Base-by-base conservation (phyloP, 2,329 filamentous ascomycete species). In the Colletotrichum sojae region DNA sequence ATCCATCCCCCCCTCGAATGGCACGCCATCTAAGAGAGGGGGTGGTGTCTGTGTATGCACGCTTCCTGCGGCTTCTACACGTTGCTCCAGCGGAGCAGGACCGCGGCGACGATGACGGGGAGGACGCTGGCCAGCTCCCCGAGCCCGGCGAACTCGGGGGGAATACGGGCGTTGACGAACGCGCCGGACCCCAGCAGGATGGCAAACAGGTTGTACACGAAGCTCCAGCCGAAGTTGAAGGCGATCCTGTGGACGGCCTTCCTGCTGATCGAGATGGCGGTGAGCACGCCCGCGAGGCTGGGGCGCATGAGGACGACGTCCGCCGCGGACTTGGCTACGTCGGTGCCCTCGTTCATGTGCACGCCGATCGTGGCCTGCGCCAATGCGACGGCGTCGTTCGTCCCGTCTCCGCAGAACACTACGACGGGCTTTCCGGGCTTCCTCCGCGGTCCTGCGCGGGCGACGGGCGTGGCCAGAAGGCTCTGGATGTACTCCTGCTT, bases 351-450 rank as follows among this genome's bases (percentile, higher is more conserved):
- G 67, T 86, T 87, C 76, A 95, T 88, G 72, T 93, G 91, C 0
- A 94, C 83, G 31, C 93, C 93, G 31, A 95, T 86, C 6, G 86
- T 87, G 1, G 93, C 91, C 75, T 90, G 88, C 0, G 91, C 89
- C 2, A 95, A 84, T 0, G 93, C 93, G 3, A 89, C 84, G 0
- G 93, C 91, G 74, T 95, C 93, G 76, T 95, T 95, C 15, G 91
- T 94, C 2, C 93, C 93, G 73, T 95, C 93, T 40, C 93, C 93
- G 58, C 88, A 86, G 78, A 95, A 95, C 6, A 94, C 78, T 18
- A 93, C 86, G 1, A 85, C 78, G 0, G 80, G 73, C 48, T 75
- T 71, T 40, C 74, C 74, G 6, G 43, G 39, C 8, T 72, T 71
- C 12, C 46, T 43, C 1, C 61, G 22, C 2, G 52, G 54, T 10